These are phyloP conservation scores for Pichia cabralensis DNA, from an alignment of 805 yeast species.

Conservation along the genomic window DNA sequence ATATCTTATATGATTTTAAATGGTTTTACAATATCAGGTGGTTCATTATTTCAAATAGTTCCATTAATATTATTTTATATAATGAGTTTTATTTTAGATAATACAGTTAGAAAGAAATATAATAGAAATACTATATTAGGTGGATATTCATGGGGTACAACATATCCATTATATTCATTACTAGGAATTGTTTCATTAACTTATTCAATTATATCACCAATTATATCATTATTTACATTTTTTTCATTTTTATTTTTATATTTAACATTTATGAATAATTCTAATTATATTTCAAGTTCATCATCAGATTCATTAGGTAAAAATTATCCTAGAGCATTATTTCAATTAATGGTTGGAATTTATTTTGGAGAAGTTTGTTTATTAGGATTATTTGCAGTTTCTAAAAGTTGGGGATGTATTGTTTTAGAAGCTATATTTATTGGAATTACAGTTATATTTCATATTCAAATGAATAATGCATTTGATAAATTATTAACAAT, in stretches of 20 bases:
- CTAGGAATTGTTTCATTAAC: slow-evolving; percentile 61
- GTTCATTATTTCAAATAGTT: slow-evolving; percentile 52
- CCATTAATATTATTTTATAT: slow-evolving; percentile 50
- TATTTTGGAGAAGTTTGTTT: slow-evolving; percentile 83
- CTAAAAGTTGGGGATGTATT: slow-evolving; percentile 93
- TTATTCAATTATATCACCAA: slow-evolving; percentile 69
- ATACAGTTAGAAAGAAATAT: slow-evolving; percentile 60
- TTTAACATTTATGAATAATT: slow-evolving; percentile 69
- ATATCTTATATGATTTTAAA: slow-evolving; percentile 60
- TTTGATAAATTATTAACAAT: slow-evolving; percentile 50
- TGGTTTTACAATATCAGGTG: slow-evolving; percentile 58
- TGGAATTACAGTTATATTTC: slow-evolving; percentile 58
- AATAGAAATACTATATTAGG: slow-evolving; percentile 45
- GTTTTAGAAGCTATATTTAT: slow-evolving; percentile 62
- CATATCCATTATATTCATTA: slow-evolving; percentile 66
- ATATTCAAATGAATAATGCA: slow-evolving; percentile 52
- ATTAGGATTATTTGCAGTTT: slow-evolving; percentile 78
- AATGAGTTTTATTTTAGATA: slow-evolving; percentile 47
- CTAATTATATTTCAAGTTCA: slow-evolving; percentile 59
- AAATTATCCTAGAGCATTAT: slow-evolving; percentile 80
- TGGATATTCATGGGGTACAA: slow-evolving; percentile 59
- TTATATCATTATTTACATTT: slow-evolving; percentile 65
- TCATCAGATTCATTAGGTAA: slow-evolving; percentile 69
- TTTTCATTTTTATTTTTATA: slow-evolving; percentile 63
- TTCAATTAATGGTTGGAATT: slow-evolving; percentile 81